Evolutionary conservation across 805 yeast species (phyloP).

Genomic region (Candida cerambycidarum): DNA sequence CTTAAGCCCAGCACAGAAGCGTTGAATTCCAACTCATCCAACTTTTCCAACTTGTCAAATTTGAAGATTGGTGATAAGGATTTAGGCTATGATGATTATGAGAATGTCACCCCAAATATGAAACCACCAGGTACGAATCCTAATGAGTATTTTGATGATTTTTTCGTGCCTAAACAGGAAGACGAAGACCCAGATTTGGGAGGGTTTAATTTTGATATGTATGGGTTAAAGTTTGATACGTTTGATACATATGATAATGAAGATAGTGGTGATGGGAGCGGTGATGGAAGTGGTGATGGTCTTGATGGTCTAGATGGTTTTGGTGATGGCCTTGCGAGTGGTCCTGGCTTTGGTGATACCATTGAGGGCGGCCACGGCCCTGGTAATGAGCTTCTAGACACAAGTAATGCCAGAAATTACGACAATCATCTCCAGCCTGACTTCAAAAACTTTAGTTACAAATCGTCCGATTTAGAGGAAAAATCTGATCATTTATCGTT

Average conservation of each 20-base stretch:
- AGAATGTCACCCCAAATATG: constrained; percentile 31
- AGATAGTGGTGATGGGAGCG: background rate
- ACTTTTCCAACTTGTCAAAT: constrained; percentile 4
- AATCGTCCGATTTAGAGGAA: constrained; percentile 2
- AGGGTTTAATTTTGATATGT: constrained; percentile 22
- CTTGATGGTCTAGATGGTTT: background rate
- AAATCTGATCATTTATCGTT: constrained; percentile 3
- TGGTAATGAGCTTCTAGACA: background rate
- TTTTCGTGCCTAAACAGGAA: constrained; percentile 12
- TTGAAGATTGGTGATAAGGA: constrained; percentile 14
- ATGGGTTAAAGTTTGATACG: constrained; percentile 4
- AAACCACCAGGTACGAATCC: constrained; percentile 27
- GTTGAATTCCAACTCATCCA: constrained; percentile 4
- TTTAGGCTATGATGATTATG: constrained; percentile 12
- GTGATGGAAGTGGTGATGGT: background rate
- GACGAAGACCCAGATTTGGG: constrained; percentile 16
- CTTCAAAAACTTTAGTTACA: background rate
- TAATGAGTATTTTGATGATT: constrained; percentile 16
- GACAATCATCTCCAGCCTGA: background rate
- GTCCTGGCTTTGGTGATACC: too few relatives aligned
- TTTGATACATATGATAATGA: constrained; percentile 3
- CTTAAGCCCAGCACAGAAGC: background rate
- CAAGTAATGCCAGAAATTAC: background rate
- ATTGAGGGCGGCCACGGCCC: too few relatives aligned
- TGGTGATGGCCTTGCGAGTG: too few relatives aligned